phyloP scores from a whole-genome alignment of 164 flowering plant genomes.

The Kingdonia uniflora region DNA sequence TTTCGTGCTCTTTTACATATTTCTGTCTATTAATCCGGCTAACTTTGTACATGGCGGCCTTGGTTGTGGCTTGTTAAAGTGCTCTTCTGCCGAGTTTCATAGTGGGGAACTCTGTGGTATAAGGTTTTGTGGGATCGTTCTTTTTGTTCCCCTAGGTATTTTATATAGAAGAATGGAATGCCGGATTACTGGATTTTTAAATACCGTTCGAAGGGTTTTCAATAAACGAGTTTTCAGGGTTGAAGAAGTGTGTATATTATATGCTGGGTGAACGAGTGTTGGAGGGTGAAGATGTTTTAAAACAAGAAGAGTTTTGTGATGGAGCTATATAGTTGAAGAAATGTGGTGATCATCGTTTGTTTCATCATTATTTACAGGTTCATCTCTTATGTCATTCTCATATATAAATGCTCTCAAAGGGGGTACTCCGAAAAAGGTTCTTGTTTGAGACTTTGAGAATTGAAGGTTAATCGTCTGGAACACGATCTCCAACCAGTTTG shows the following conservation, averaged over 20 bases:
- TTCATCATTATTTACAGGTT: constrained; percentile 79
- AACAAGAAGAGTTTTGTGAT: constrained; percentile 64
- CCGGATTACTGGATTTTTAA: constrained; percentile 84
- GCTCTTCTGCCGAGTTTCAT: constrained; percentile 92
- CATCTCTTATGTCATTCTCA: constrained; percentile 72
- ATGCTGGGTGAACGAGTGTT: constrained; percentile 59
- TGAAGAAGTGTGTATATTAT: constrained; percentile 59
- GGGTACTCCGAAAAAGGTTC: constrained; percentile 2
- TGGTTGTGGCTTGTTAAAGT: constrained; percentile 90
- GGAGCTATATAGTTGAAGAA: constrained; percentile 81
- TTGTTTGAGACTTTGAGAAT: too few species aligned
- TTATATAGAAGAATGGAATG: constrained; percentile 64
- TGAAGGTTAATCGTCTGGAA: too few species aligned
- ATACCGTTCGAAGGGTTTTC: constrained; percentile 90
- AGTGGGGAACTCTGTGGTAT: constrained; percentile 75
- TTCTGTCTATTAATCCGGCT: constrained; percentile 73
- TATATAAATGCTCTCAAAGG: constrained; percentile 59
- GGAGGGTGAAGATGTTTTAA: constrained; percentile 66
- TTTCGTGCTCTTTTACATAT: too few species aligned
- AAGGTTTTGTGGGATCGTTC: constrained; percentile 89
- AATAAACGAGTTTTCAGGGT: constrained; percentile 72
- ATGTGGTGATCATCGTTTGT: constrained; percentile 61
- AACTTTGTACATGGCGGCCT: constrained; percentile 77
- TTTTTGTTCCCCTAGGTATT: constrained; percentile 91
- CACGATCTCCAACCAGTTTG: too few species aligned